These are phyloP conservation scores for Penicillium egyptiacum DNA, from an alignment of 495 filamentous ascomycete species.

Conservation along the genomic window DNA sequence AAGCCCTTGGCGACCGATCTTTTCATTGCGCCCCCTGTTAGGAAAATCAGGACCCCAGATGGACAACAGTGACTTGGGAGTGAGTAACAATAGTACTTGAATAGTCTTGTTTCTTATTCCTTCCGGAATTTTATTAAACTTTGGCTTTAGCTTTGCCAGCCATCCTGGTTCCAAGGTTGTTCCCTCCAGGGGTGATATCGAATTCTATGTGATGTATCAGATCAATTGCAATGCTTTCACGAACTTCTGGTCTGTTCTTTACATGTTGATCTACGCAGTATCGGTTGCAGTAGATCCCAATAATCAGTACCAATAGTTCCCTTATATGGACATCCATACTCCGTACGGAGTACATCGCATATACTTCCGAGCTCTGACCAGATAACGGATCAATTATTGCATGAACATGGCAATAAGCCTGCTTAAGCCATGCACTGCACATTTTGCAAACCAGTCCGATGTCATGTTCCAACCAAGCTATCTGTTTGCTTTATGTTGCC, in stretches of 20 bases:
- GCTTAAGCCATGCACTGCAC: not conserved
- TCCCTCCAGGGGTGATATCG: not conserved
- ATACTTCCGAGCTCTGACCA: not conserved
- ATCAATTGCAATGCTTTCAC: not conserved
- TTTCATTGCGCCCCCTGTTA: conserved; percentile 9
- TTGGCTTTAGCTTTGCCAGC: not conserved
- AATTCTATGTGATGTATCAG: not conserved
- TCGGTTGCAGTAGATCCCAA: conserved; percentile 3
- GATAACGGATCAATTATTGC: not conserved
- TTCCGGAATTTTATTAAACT: not conserved
- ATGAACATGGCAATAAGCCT: not conserved
- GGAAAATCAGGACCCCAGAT: conserved; percentile 4
- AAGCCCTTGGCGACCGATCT: conserved; percentile 12
- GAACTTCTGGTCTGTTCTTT: not conserved
- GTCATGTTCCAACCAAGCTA: not conserved
- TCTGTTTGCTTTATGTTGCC: not conserved
- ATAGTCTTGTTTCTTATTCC: not conserved
- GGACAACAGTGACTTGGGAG: not conserved
- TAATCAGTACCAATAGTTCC: conserved; percentile 2
- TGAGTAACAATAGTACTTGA: not conserved
- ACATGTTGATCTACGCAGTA: not conserved
- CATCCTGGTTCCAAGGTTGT: not conserved
- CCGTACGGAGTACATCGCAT: not conserved
- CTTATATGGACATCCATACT: not conserved
- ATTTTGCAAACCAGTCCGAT: not conserved